phyloP scores from a whole-genome alignment of 129 eudicot species.

The Escallonia rubra region DNA sequence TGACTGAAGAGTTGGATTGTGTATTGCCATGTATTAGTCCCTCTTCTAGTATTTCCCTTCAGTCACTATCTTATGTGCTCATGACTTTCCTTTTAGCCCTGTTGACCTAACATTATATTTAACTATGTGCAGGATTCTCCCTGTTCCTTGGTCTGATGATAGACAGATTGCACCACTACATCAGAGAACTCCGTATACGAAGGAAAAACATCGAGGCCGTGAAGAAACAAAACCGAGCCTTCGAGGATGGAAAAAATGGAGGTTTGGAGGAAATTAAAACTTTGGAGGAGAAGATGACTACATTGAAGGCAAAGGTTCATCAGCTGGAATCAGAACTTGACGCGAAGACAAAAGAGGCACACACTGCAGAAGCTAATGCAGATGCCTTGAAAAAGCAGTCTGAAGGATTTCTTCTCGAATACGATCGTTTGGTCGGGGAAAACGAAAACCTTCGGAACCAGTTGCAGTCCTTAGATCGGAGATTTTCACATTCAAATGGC shows the following conservation, averaged over 20 bases:
- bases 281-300: slow-evolving; percentile 45
- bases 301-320: slow-evolving; percentile 44
- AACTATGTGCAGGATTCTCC: slow-evolving; percentile 56
- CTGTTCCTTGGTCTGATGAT: slow-evolving; percentile 82
- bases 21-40: too few relatives aligned
- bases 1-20: too few relatives aligned
- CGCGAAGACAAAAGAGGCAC: slow-evolving; percentile 58
- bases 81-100: neutral
- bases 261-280: slow-evolving; percentile 55
- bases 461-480: slow-evolving; percentile 49
- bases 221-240: slow-evolving; percentile 53
- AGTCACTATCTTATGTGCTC: too few relatives aligned
- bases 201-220: slow-evolving; percentile 74
- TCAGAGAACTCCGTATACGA: slow-evolving; percentile 75
- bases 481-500: slow-evolving; percentile 24
- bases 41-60: too few relatives aligned
- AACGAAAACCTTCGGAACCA: slow-evolving; percentile 75
- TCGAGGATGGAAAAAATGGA: slow-evolving; percentile 45
- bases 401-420: slow-evolving; percentile 85
- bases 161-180: slow-evolving; percentile 87
- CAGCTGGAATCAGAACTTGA: slow-evolving; percentile 49
- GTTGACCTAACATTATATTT: neutral
- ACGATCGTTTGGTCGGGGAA: slow-evolving; percentile 77
- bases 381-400: slow-evolving; percentile 76
- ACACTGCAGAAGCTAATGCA: slow-evolving; percentile 60